Base-by-base conservation (phyloP, 441 rosid species). In the Aquilaria agallochum region DNA sequence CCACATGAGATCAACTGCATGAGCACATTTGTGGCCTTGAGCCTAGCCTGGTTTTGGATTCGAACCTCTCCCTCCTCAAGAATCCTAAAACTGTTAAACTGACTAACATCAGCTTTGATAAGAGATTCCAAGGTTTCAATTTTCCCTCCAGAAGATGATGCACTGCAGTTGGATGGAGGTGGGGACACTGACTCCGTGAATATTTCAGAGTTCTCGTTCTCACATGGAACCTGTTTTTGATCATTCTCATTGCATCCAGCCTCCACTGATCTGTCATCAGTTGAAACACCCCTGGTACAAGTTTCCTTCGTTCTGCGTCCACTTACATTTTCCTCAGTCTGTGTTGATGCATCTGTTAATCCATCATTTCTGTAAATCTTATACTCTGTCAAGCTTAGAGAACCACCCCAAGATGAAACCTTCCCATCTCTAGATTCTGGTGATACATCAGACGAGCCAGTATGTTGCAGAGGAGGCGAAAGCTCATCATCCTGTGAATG, bases 61-160 rank as follows among this genome's bases (percentile, higher is more conserved):
- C 88, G 84, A 63, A 84, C 62, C 31, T 89, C 94, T 74, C 89
- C 97, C 79, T 80, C 89, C 67, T 86, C 87, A 63, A 89, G 86
- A 68, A 91, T 91, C 81, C 99, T 83, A 68, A 91, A 94, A 69
- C 97, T 90, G 72, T 90, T 90, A 76, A 93, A 83, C 76, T 91
- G 89, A 72, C 71, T 82, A 55, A 75, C 90, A 79, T 94, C 99
- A 50, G 97, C 89, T 78, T 92, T 82, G 64, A 94, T 91, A 46
- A 94, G 63, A 61, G 99, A 89, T 74, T 94, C 97, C 78, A 94
- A 81, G 12, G 97, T 89, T 70, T 94, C 94, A 2, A 88, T 83
- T 82, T 82, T 90, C 67, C 87, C 87, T 14, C 84, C 91, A 0
- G 83, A 69, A 13, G 97, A 79, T 10, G 95, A 94, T 5, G 84